Evolutionary conservation across 768 basidiomycete genomes (phyloP).

Genomic region (Lactifluus hygrophoroides): DNA sequence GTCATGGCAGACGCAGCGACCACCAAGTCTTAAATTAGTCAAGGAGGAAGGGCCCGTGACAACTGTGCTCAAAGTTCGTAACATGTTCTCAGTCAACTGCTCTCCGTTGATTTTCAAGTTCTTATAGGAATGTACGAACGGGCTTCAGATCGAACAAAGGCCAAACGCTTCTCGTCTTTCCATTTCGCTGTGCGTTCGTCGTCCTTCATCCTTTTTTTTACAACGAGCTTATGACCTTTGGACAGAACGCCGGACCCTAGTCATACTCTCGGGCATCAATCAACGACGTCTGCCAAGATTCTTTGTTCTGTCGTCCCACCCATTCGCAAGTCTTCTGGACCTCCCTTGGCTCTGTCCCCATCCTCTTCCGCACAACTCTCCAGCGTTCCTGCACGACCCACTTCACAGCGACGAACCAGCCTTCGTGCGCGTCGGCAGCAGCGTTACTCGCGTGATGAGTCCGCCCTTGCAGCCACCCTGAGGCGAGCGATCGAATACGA

Average conservation of each 20-base stretch:
- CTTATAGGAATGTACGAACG: slow-evolving; percentile 7
- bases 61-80: slow-evolving; percentile 2
- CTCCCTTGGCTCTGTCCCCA: neutral
- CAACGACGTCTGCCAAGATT: neutral
- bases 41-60: slow-evolving; percentile 5
- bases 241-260: slow-evolving; percentile 1
- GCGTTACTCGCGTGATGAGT: slow-evolving; percentile 13
- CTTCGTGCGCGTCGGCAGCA: slow-evolving; percentile 5
- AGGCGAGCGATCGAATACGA: slow-evolving; percentile 2
- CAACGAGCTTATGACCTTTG: neutral
- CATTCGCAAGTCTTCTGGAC: neutral
- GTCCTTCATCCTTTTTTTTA: neutral
- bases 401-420: neutral
- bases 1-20: neutral
- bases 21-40: slow-evolving; percentile 2
- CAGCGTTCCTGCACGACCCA: neutral
- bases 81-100: neutral
- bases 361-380: neutral
- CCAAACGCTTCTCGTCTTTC: neutral
- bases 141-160: neutral
- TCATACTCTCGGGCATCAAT: neutral
- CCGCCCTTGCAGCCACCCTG: slow-evolving; percentile 3
- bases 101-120: neutral
- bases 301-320: neutral
- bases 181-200: slow-evolving; percentile 1